Percentiles rank a stretch among this genome's conserved stretches.
Conservation (phyloP, 345 rosid species). For the Linum trigynum region DNA sequence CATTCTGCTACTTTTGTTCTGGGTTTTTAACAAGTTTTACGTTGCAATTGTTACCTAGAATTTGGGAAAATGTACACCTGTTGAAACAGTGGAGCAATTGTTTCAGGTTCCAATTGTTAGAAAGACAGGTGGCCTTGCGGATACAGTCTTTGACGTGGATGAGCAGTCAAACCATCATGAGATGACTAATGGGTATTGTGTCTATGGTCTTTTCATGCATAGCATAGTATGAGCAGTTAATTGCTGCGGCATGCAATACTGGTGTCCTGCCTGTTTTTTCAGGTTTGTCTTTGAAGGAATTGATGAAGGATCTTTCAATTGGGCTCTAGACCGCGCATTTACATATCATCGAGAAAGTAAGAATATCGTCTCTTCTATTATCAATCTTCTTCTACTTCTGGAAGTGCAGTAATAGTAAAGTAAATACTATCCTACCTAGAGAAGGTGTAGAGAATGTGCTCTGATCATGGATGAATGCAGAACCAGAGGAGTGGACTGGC, state of each 20-base stretch:
- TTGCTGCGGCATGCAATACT: background rate
- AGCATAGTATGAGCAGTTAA: background rate
- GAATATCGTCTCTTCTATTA: conserved; percentile 3
- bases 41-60: no score
- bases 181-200: conserved; percentile 42
- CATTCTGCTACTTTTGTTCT: background rate
- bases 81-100: background rate
- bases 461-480: conserved; percentile 18
- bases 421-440: no score
- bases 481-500: conserved; percentile 33
- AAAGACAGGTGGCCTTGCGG: conserved; percentile 59
- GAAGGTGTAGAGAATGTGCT: background rate
- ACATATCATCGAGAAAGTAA: conserved; percentile 34
- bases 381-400: background rate
- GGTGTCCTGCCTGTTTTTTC: background rate
- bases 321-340: conserved; percentile 48
- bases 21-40: background rate
- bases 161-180: conserved; percentile 24
- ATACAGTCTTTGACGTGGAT: conserved; percentile 48
- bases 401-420: no score
- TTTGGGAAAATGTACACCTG: no score
- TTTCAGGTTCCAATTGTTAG: conserved; percentile 48
- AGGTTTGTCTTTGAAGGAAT: conserved; percentile 55
- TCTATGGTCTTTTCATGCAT: no score
- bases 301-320: conserved; percentile 43